phyloP scores from a whole-genome alignment of 768 basidiomycete genomes.

The Fistulinella prunicolor region DNA sequence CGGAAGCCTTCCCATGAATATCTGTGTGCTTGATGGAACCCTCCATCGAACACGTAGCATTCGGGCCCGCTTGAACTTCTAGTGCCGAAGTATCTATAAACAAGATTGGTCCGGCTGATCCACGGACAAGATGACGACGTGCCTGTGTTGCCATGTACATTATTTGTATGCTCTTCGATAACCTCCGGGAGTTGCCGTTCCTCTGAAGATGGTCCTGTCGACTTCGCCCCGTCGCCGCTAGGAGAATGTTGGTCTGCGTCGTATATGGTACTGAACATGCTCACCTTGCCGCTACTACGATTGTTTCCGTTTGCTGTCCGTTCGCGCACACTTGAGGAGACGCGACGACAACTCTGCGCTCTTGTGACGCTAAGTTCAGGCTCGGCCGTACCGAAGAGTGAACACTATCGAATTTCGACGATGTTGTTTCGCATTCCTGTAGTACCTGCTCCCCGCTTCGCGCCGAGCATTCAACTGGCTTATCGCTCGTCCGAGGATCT shows the following conservation, averaged over 20 bases:
- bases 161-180: neutral
- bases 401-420: neutral
- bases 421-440: neutral
- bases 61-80: neutral
- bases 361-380: neutral
- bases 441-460: neutral
- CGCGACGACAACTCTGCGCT: neutral
- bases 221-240: neutral
- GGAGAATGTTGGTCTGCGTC: neutral
- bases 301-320: neutral
- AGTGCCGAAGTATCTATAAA: neutral
- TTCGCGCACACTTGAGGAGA: slow-evolving; percentile 3
- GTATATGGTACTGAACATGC: neutral
- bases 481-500: neutral
- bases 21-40: neutral
- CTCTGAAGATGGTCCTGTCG: neutral
- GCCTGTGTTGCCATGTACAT: neutral
- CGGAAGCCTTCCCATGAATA: neutral
- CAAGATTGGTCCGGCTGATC: neutral
- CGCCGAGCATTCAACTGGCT: neutral
- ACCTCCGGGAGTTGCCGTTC: neutral
- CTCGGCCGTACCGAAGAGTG: neutral
- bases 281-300: neutral
- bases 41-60: neutral
- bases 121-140: neutral